These are phyloP conservation scores for Xerocomus nothofagi DNA, from an alignment of 1,284 basidiomycete genomes.

Conservation along the genomic window DNA sequence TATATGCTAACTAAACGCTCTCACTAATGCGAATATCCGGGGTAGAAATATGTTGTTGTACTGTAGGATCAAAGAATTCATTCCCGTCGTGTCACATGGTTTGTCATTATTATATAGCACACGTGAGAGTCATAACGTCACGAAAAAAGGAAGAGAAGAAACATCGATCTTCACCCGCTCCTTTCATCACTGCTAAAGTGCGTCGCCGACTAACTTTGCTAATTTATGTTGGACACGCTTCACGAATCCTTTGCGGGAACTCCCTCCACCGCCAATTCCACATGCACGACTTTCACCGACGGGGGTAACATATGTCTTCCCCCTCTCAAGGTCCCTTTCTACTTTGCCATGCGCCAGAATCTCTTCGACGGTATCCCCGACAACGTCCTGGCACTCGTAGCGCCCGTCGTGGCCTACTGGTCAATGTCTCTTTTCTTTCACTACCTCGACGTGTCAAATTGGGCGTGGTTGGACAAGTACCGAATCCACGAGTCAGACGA, in stretches of 20 bases:
- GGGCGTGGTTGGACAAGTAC: conserved; percentile 81
- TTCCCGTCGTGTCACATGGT: conserved; percentile 1
- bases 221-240: conserved; percentile 18
- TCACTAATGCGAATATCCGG: conserved; percentile 35
- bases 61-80: conserved; percentile 27
- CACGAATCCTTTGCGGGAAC: conserved; percentile 10
- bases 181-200: background rate
- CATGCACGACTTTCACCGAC: conserved; percentile 28
- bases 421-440: conserved; percentile 79
- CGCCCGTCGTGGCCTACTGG: conserved; percentile 92
- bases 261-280: conserved; percentile 19
- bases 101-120: background rate
- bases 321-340: conserved; percentile 50
- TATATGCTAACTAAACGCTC: conserved; percentile 33
- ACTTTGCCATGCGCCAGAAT: conserved; percentile 55
- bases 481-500: conserved; percentile 89
- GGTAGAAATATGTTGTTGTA: conserved; percentile 39
- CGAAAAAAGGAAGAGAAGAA: background rate
- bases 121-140: conserved; percentile 22
- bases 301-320: conserved; percentile 30
- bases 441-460: conserved; percentile 71
- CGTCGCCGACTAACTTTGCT: background rate
- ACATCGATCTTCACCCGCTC: background rate
- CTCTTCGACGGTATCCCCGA: conserved; percentile 71
- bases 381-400: conserved; percentile 68